Evolutionary conservation across 345 rosid genomes (phyloP).

Genomic region (Gossypium turneri): DNA sequence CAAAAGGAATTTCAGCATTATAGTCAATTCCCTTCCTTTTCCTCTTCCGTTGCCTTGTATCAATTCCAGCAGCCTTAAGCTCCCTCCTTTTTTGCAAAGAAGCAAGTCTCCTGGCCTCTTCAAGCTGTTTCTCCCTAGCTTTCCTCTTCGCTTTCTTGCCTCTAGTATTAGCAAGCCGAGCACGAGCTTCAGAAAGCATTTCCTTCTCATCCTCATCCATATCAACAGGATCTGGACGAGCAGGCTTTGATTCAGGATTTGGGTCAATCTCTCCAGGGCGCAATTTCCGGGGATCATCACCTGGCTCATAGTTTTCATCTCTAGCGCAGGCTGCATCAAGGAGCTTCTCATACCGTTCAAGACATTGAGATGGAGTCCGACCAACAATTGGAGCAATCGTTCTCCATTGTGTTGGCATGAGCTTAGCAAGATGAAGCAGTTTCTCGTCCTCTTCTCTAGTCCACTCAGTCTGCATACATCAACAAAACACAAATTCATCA

Average conservation of each 20-base stretch:
- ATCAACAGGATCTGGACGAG: constrained; percentile 99
- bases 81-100: constrained; percentile 96
- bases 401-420: constrained; percentile 98
- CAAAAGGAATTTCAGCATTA: constrained; percentile 96
- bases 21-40: constrained; percentile 96
- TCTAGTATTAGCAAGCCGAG: constrained; percentile 89
- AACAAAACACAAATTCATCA: constrained; percentile 15
- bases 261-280: constrained; percentile 99
- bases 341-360: constrained; percentile 94
- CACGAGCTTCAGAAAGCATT: constrained; percentile 99
- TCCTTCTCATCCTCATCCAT: constrained; percentile 99
- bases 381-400: constrained; percentile 99
- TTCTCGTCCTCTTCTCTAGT: constrained; percentile 99
- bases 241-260: constrained; percentile 95
- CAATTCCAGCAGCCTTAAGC: constrained; percentile 97
- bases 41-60: constrained; percentile 69
- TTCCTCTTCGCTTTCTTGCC: constrained; percentile 98
- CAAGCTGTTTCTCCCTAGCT: constrained; percentile 98
- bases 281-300: constrained; percentile 92
- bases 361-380: constrained; percentile 97
- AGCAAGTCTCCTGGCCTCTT: constrained; percentile 99
- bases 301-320: constrained; percentile 93
- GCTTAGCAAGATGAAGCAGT: constrained; percentile 97
- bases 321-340: constrained; percentile 96
- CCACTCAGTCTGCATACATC: constrained; percentile 81